Conservation (phyloP, 495 filamentous ascomycete species). For the Friedmanniomyces simplex region DNA sequence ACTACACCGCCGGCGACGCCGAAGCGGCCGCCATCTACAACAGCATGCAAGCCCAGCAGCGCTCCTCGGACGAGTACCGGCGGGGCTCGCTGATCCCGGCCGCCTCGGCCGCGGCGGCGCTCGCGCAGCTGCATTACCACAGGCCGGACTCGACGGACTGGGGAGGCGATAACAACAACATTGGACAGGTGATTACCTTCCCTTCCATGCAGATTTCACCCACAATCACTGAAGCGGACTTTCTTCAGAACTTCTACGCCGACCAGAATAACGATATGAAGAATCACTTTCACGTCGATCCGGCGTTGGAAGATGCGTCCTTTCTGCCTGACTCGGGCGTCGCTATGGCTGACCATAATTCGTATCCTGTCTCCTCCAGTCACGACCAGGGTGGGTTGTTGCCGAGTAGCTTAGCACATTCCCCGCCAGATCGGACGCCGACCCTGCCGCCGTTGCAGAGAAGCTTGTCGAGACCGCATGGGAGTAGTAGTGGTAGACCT, state of each 20-base stretch:
- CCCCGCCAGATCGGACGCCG: conserved; percentile 76
- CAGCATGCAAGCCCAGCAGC: conserved; percentile 40
- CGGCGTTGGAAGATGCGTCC: conserved; percentile 10
- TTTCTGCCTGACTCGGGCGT: conserved; percentile 1
- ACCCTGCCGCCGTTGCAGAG: conserved; percentile 74
- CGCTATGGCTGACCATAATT: conserved; percentile 11
- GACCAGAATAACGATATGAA: conserved; percentile 19
- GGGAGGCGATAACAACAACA: conserved; percentile 8
- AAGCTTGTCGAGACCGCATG: conserved; percentile 37
- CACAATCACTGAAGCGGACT: conserved; percentile 23
- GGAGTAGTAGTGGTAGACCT: conserved; percentile 42
- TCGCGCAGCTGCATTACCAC: conserved; percentile 79
- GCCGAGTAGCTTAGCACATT: conserved; percentile 68
- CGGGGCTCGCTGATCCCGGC: conserved; percentile 52
- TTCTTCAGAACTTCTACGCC: conserved; percentile 23
- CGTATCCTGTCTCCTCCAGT: conserved; percentile 33
- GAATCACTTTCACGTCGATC: conserved; percentile 19
- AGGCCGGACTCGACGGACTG: conserved; percentile 60
- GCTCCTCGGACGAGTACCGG: conserved; percentile 56
- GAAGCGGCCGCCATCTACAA: conserved; percentile 53
- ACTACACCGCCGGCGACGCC: conserved; percentile 46
- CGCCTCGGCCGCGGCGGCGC: conserved; percentile 72
- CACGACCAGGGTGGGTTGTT: conserved; percentile 58
- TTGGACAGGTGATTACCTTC: conserved; percentile 19
- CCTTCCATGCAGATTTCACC: conserved; percentile 19